Evolutionary conservation across 768 basidiomycete genomes (phyloP).

Genomic region (Tricholoma sp.): DNA sequence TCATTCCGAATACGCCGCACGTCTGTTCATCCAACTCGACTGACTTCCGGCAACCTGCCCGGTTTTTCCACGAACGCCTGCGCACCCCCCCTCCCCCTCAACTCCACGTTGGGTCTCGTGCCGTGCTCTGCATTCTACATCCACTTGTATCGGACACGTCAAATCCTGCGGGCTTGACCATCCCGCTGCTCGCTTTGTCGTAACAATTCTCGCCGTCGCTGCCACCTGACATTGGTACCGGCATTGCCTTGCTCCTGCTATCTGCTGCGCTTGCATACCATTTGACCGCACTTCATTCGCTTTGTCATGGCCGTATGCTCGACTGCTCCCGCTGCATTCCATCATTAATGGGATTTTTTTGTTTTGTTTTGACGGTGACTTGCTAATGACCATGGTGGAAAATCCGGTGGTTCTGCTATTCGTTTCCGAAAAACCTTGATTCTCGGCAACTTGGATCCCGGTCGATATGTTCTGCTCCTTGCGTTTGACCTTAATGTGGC

Average conservation of each 20-base stretch:
- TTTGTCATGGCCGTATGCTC: background rate
- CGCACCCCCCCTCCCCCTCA: too few species aligned
- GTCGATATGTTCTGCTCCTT: background rate
- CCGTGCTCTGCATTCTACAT: background rate
- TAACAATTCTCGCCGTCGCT: too few species aligned
- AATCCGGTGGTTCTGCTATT: background rate
- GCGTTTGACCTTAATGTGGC: too few species aligned
- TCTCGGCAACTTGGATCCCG: background rate
- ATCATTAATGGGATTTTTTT: too few species aligned
- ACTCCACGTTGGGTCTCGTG: background rate
- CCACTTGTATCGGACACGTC: background rate
- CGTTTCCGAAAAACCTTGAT: background rate
- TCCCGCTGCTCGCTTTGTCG: background rate
- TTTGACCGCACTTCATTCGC: background rate
- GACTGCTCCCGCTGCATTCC: too few species aligned
- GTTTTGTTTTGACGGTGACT: background rate
- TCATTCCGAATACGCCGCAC: conserved; percentile 4
- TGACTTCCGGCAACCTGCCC: background rate
- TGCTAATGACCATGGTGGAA: background rate
- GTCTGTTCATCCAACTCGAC: background rate
- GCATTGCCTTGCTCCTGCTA: background rate
- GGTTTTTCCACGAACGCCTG: background rate
- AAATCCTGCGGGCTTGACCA: too few species aligned
- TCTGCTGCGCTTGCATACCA: background rate
- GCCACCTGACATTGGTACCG: background rate